phyloP scores from a whole-genome alignment of 2,329 filamentous ascomycete species.

The Teratosphaeria destructans region DNA sequence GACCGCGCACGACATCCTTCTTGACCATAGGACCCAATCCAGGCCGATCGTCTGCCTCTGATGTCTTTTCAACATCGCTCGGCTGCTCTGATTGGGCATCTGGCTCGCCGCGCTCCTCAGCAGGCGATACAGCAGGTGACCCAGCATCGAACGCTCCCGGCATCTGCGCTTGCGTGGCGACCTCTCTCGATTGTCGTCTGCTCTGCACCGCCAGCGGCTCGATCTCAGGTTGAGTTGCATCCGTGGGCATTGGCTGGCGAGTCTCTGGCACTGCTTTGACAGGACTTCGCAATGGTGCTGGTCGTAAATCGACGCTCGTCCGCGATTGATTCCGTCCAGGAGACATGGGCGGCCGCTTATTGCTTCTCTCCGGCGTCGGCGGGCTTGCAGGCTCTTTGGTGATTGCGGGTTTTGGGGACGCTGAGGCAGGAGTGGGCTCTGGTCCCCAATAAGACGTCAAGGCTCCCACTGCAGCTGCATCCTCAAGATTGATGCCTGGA shows the following conservation, averaged over 20 bases:
- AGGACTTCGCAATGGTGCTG: constrained; percentile 13
- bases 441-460: constrained; percentile 19
- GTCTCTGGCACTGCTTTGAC: constrained; percentile 9
- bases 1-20: constrained; percentile 59
- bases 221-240: background rate
- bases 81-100: constrained; percentile 17
- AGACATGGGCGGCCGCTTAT: constrained; percentile 9
- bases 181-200: background rate
- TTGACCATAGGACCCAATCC: constrained; percentile 88
- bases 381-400: constrained; percentile 8
- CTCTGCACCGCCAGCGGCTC: constrained; percentile 1
- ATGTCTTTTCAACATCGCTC: background rate
- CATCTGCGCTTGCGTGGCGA: background rate
- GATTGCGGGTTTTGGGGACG: background rate
- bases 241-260: background rate
- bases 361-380: constrained; percentile 16
- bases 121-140: constrained; percentile 10
- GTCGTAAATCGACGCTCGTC: constrained; percentile 18
- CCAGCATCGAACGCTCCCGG: constrained; percentile 2
- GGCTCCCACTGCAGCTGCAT: constrained; percentile 15
- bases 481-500: constrained; percentile 11
- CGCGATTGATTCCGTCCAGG: constrained; percentile 8
- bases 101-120: constrained; percentile 10
- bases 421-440: constrained; percentile 2
- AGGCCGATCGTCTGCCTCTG: constrained; percentile 50